Evolutionary conservation across 768 basidiomycete species (phyloP).

Genomic region (Amanita pseudoporphyria): DNA sequence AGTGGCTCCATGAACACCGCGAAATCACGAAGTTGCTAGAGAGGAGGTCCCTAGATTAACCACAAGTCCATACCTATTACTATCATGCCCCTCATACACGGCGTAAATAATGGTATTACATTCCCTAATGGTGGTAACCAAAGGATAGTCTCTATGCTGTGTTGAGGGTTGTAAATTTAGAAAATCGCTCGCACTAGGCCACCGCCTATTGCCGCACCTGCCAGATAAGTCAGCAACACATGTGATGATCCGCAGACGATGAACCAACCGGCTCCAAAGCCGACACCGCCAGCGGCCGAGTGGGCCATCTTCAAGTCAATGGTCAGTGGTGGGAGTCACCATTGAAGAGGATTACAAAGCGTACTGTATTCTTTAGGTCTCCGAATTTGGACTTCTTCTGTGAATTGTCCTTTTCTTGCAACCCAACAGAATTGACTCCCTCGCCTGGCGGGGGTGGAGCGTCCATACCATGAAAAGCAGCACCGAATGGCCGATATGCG

Average conservation of each 20-base stretch:
- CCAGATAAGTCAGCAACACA: not conserved
- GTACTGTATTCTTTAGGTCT: slow-evolving; percentile 47
- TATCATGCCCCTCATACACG: not conserved
- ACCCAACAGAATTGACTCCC: slow-evolving; percentile 29
- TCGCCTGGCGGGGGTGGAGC: slow-evolving; percentile 27
- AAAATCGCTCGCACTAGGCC: slow-evolving; percentile 26
- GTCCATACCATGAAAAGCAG: slow-evolving; percentile 30
- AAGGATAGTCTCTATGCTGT: not conserved
- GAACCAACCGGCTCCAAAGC: slow-evolving; percentile 62
- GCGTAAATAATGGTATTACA: not conserved
- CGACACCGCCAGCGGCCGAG: slow-evolving; percentile 60
- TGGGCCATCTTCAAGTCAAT: slow-evolving; percentile 35
- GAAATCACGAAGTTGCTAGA: slow-evolving; percentile 74
- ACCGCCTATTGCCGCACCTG: slow-evolving; percentile 26
- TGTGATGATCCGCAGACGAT: not conserved
- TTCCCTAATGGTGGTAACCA: not conserved
- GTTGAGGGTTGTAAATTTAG: slow-evolving; percentile 7
- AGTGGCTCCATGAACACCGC: slow-evolving; percentile 74
- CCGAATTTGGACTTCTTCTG: slow-evolving; percentile 55
- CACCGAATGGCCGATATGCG: slow-evolving; percentile 34
- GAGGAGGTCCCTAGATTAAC: slow-evolving; percentile 58
- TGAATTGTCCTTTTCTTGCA: slow-evolving; percentile 32
- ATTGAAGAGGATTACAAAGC: slow-evolving; percentile 11
- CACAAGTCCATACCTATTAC: not conserved
- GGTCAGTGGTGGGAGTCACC: not conserved